A percentile compares a stretch with the other conserved stretches of the same genome.
Evolutionary conservation across 805 yeast species (phyloP).

Genomic region (Yarrowia hollandica): DNA sequence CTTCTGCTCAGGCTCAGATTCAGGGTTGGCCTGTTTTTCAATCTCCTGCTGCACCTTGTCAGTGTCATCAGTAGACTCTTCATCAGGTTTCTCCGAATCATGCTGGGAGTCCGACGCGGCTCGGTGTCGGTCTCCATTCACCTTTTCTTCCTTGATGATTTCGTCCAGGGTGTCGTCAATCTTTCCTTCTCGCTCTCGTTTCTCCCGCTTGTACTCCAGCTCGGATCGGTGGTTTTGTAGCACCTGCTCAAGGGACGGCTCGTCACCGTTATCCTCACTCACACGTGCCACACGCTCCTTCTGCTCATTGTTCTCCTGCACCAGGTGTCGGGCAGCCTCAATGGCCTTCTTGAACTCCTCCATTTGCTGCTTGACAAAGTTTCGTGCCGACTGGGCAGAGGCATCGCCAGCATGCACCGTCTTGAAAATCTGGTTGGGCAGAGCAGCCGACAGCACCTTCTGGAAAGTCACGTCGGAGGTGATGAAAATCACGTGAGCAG

Average conservation of each 20-base stretch:
- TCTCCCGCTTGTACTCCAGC: conserved; percentile 39
- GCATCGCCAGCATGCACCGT: conserved; percentile 79
- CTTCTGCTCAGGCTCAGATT: too few relatives aligned
- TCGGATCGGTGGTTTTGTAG: conserved; percentile 39
- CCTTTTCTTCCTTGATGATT: conserved; percentile 17
- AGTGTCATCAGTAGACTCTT: too few relatives aligned
- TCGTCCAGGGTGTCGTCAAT: conserved; percentile 21
- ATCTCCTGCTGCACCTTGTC: too few relatives aligned
- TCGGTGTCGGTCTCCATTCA: background rate
- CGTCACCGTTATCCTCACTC: background rate
- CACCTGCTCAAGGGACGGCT: conserved; percentile 44
- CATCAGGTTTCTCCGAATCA: background rate
- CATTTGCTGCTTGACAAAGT: conserved; percentile 45
- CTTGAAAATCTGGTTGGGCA: conserved; percentile 87
- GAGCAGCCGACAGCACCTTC: conserved; percentile 63
- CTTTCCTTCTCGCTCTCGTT: conserved; percentile 33
- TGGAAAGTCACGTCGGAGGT: conserved; percentile 83
- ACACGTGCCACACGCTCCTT: background rate
- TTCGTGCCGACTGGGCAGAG: conserved; percentile 62
- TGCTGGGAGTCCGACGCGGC: background rate
- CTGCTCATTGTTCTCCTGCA: conserved; percentile 2
- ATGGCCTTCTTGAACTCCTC: conserved; percentile 23
- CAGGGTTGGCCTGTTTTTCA: too few relatives aligned
- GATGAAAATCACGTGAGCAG: conserved; percentile 86
- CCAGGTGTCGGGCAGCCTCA: conserved; percentile 14